Evolutionary conservation across 2,329 filamentous ascomycete genomes (phyloP).

Genomic region (Xylaria sp.): DNA sequence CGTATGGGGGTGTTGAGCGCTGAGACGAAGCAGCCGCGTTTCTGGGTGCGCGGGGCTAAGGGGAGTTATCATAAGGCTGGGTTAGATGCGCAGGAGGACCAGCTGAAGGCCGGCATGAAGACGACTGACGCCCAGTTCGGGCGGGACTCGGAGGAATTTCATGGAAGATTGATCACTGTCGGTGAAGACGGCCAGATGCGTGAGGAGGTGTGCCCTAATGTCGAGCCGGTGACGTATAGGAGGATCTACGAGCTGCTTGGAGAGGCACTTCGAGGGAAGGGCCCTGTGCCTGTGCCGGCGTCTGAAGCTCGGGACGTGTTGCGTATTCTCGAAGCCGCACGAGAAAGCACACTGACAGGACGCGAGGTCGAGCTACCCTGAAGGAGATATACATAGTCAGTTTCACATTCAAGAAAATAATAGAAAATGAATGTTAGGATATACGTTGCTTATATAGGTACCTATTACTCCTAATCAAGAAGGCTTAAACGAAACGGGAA

Average conservation of each 20-base stretch:
- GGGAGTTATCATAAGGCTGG: slow-evolving; percentile 79
- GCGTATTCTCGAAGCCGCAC: slow-evolving; percentile 62
- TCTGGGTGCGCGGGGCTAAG: slow-evolving; percentile 80
- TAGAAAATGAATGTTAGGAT: no score
- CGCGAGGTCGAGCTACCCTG: slow-evolving; percentile 56
- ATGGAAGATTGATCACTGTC: slow-evolving; percentile 69
- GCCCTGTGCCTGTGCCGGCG: slow-evolving; percentile 64
- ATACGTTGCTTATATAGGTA: no score
- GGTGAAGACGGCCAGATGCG: slow-evolving; percentile 62
- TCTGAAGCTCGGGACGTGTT: slow-evolving; percentile 65
- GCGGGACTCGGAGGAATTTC: slow-evolving; percentile 65
- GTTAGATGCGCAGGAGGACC: slow-evolving; percentile 80
- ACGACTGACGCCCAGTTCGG: slow-evolving; percentile 73
- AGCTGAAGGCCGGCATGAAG: slow-evolving; percentile 72
- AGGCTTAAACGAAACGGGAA: no score
- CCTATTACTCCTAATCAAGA: no score
- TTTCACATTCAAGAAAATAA: no score
- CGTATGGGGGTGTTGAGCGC: slow-evolving; percentile 76
- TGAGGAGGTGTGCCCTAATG: slow-evolving; percentile 64
- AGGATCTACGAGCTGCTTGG: slow-evolving; percentile 71
- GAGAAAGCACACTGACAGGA: slow-evolving; percentile 62
- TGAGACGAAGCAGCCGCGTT: slow-evolving; percentile 76
- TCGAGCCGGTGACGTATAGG: slow-evolving; percentile 72
- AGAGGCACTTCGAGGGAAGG: slow-evolving; percentile 60
- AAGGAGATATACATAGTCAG: no score